Evolutionary conservation across 2,329 filamentous ascomycete genomes (phyloP).

Genomic region (Xylaria sp.): DNA sequence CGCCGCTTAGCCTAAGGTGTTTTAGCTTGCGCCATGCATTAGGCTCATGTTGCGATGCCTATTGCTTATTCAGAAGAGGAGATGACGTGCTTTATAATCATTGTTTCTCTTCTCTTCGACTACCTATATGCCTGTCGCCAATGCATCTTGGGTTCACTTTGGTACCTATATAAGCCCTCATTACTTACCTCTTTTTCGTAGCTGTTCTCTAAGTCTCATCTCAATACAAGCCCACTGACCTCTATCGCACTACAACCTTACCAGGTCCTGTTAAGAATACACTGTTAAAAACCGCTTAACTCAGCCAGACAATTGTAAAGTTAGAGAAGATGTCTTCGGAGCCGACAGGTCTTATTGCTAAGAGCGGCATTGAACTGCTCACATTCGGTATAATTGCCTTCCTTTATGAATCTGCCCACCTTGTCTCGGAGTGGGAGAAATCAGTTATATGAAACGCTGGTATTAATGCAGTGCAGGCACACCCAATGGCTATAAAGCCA

Average conservation of each 20-base stretch:
- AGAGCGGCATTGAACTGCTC: constrained; percentile 72
- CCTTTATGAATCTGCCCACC: neutral
- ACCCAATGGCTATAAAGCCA: constrained; percentile 67
- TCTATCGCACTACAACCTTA: neutral
- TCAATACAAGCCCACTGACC: neutral
- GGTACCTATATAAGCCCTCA: constrained; percentile 43
- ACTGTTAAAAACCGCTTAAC: neutral
- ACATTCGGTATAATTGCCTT: constrained; percentile 57
- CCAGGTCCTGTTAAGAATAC: neutral
- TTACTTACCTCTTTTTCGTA: constrained; percentile 25
- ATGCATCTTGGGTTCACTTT: constrained; percentile 23
- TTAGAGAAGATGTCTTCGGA: constrained; percentile 50
- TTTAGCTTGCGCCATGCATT: neutral
- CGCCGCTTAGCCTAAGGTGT: neutral
- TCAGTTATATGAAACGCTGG: neutral
- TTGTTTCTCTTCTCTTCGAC: constrained; percentile 6
- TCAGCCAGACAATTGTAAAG: constrained; percentile 18
- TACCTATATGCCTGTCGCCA: constrained; percentile 34
- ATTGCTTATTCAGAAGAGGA: constrained; percentile 22
- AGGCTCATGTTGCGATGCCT: neutral
- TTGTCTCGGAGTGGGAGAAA: neutral
- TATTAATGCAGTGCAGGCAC: constrained; percentile 51
- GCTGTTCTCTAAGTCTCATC: neutral
- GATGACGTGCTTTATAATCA: constrained; percentile 18
- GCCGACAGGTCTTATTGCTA: constrained; percentile 69